Evolutionary conservation across 352 stramenopile genomes (phyloP).

Genomic region (Albugo candida): DNA sequence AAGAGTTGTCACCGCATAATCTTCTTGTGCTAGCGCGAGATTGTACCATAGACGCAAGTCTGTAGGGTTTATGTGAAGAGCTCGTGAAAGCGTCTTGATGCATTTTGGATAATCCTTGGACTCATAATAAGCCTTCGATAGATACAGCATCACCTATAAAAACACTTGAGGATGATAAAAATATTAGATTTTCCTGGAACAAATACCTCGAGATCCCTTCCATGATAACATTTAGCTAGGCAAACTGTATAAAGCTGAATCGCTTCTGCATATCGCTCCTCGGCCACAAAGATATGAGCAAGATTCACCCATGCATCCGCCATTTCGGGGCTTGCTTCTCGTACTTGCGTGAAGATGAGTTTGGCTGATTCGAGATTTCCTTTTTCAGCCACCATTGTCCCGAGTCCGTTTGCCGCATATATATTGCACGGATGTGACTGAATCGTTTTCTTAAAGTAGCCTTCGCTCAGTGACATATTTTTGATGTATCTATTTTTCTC

Average conservation of each 20-base stretch:
- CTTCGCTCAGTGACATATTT: conserved; percentile 86
- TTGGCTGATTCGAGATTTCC: conserved; percentile 91
- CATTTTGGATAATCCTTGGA: conserved; percentile 79
- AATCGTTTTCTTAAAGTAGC: conserved; percentile 93
- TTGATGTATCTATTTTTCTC: conserved; percentile 91
- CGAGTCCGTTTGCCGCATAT: conserved; percentile 93
- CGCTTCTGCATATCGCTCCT: conserved; percentile 90
- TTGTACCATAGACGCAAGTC: conserved; percentile 78
- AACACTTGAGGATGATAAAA: neutral
- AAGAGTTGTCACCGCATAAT: conserved; percentile 69
- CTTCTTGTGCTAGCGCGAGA: conserved; percentile 65
- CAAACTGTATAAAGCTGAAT: conserved; percentile 91
- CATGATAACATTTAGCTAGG: conserved; percentile 78
- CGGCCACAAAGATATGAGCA: conserved; percentile 91
- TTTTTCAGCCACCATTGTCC: conserved; percentile 95
- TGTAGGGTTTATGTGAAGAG: conserved; percentile 55
- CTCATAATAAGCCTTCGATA: conserved; percentile 81
- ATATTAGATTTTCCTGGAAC: neutral
- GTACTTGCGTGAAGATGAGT: conserved; percentile 91
- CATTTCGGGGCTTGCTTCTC: conserved; percentile 91
- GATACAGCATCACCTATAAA: conserved; percentile 34
- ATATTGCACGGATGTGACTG: conserved; percentile 85
- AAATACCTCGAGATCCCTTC: conserved; percentile 50
- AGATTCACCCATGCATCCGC: conserved; percentile 93
- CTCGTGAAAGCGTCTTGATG: conserved; percentile 61